A percentile compares a stretch with the other conserved stretches of the same genome.
phyloP scores from a whole-genome alignment of 208 protist species.

The Giardia muris region DNA sequence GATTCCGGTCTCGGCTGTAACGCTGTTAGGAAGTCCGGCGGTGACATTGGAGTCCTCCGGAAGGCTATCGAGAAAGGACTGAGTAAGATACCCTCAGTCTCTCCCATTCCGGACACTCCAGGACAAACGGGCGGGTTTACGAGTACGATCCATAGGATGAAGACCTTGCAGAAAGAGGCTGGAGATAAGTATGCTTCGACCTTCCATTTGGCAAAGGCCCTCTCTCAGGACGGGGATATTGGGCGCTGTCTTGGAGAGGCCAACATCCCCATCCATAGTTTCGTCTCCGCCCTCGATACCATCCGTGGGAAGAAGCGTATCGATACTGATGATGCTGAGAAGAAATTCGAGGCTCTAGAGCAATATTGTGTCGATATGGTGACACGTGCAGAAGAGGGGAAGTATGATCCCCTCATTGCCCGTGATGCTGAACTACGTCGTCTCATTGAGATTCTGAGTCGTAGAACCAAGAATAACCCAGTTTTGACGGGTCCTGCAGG shows the following conservation, averaged over 20 bases:
- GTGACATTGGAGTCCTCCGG: neutral
- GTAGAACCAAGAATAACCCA: conserved; percentile 98
- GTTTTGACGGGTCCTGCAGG: conserved; percentile 86
- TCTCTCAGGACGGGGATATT: neutral
- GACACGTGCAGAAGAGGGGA: conserved; percentile 26
- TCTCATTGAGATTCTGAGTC: conserved; percentile 72
- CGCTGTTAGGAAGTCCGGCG: neutral
- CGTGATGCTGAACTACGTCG: conserved; percentile 90
- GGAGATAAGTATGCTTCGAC: neutral
- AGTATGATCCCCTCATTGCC: conserved; percentile 48
- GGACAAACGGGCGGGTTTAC: neutral
- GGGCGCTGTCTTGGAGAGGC: neutral
- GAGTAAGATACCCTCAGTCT: neutral
- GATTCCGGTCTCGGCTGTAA: neutral
- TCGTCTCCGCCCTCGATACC: neutral
- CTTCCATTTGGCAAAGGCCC: neutral
- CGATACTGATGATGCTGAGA: conserved; percentile 17
- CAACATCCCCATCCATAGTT: neutral
- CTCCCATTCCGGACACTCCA: neutral
- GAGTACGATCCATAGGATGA: neutral
- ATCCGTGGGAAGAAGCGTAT: neutral
- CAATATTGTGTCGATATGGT: conserved; percentile 30
- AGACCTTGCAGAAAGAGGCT: neutral
- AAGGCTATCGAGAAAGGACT: neutral
- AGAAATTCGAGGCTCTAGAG: conserved; percentile 16